Base-by-base conservation (phyloP, 192 early-diverging fungal genomes). In the Backusella australiensis region DNA sequence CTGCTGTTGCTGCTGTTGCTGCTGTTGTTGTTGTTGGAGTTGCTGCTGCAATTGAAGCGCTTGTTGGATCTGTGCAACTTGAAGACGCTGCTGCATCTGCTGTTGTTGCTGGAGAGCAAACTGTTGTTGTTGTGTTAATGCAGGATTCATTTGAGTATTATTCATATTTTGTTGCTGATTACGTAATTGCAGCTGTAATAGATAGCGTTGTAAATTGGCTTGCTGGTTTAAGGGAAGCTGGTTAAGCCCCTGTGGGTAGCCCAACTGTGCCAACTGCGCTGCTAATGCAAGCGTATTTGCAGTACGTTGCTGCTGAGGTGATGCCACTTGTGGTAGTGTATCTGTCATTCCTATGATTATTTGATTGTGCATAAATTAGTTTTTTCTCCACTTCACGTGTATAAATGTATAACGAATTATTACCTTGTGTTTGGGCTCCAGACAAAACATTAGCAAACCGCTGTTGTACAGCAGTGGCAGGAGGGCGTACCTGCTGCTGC, bases 171-270 rank as follows among this genome's bases (percentile, higher is more conserved):
- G 73, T 74, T 67, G 67, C 34, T 73, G 77, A 42, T 71, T 81
- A 59, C 77, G 74, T 67, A 82, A 39, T 44, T 82, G 81, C 36
- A 82, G 39, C 46, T 82, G 81, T 6, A 74, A 68, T 29, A 82
- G 44, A 42, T 82, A 82, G n/a, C 81, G 59, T 56, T 82, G 81
- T 39, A 82, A 67, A 34, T 78, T 69, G 14, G 75, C 77, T 72
- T 82, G 81, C 59, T 78, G 77, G 35, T 35, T 59, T 36, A 75
- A 19, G 7, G 35, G 56, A 8, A 76, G 46, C 21, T 78, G 77
- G 5, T 34, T 41, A 21, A 77, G 71, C 4, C 38, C 42, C 19
- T 49, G 77, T 34, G 77, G 71, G 56, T 79, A 79, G 42, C 77
- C 77, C 66, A 82, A 70, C 72, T 79, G 77, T 9, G 75, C 77